Percentiles rank a stretch among this genome's conserved stretches.
These are phyloP conservation scores for Trametes polyzona DNA, from an alignment of 1,284 basidiomycete genomes.

Conservation along the genomic window DNA sequence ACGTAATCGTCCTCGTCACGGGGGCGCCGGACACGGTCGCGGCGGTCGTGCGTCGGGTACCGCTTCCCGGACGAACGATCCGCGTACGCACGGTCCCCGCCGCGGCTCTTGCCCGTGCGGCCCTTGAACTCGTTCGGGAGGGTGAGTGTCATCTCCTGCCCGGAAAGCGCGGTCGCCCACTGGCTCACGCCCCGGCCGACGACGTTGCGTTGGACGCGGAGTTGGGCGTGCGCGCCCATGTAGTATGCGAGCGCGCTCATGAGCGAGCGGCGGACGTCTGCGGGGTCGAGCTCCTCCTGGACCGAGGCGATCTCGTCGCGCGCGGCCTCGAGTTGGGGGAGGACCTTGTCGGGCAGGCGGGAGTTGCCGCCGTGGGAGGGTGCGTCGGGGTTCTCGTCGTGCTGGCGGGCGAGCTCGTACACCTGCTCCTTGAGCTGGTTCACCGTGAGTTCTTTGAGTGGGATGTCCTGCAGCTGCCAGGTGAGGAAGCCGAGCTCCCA, in stretches of 20 bases:
- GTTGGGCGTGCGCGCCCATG: conserved; percentile 51
- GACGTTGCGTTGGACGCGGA: conserved; percentile 52
- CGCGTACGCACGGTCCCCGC: too few relatives aligned
- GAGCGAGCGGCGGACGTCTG: conserved; percentile 68
- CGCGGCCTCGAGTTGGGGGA: conserved; percentile 33
- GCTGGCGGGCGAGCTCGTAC: conserved; percentile 54
- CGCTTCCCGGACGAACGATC: background rate
- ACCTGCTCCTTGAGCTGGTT: conserved; percentile 58
- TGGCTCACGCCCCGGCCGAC: conserved; percentile 65
- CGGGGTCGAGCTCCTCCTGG: conserved; percentile 48
- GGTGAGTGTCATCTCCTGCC: conserved; percentile 9
- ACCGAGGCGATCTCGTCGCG: conserved; percentile 25
- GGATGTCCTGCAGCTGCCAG: conserved; percentile 69
- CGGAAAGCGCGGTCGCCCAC: conserved; percentile 57
- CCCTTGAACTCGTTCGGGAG: conserved; percentile 10
- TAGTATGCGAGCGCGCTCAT: conserved; percentile 82
- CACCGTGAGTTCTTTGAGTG: conserved; percentile 65
- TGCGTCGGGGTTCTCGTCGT: conserved; percentile 52
- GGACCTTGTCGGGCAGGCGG: background rate
- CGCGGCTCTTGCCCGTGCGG: background rate
- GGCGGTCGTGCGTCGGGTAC: too few relatives aligned
- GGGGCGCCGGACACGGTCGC: background rate
- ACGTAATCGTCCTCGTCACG: background rate
- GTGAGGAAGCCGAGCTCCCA: conserved; percentile 82
- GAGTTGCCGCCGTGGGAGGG: conserved; percentile 25